Base-by-base conservation (phyloP, 768 basidiomycete genomes). In the Collybiopsis luxurians region DNA sequence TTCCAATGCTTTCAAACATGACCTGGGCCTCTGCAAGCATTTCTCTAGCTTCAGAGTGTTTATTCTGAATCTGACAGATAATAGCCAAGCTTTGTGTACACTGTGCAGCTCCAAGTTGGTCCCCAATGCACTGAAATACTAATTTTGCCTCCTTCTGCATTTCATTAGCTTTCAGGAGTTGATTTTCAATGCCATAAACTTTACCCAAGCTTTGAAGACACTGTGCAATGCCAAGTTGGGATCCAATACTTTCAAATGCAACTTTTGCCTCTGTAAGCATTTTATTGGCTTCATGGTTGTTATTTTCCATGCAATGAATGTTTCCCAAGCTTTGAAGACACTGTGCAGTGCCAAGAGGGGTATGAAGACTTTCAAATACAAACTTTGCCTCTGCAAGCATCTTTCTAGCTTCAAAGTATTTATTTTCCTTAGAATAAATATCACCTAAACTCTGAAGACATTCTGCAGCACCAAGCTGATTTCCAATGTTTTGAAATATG, bases 191-290 rank as follows among this genome's bases (percentile, higher is more conserved):
- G 7, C 30, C 5, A n/a, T 5, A 27, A 45, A 55, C 48, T 5
- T 40, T 6, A 23, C 42, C 53, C n/a, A 55, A 17, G 53, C 53
- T 15, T 47, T 56, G 55, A 4, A 56, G n/a, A 55, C 55, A 56
- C 19, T 56, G 55, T 10, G 48, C 48, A 55, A 28, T 17, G 10
- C 55, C 55, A 6, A 49, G 24, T 24, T 19, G 10, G 21, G 9
- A 7, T 7, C 43, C 53, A 40, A 55, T 30, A 6, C 6, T 4
- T 42, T 42, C 40, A 42, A 42, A 42, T 42, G 13, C 6, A 21
- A n/a, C n/a, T 34, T 55, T 42, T n/a, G 39, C 38, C 12, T 55
- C 21, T 55, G 30, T 26, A 15, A 55, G 40, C 44, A 42, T 47
- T 21, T 49, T 26, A 4, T 15, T 55, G 48, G 53, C 43, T 48